Conservation (phyloP, 768 basidiomycete genomes). For the Suillus spraguei region DNA sequence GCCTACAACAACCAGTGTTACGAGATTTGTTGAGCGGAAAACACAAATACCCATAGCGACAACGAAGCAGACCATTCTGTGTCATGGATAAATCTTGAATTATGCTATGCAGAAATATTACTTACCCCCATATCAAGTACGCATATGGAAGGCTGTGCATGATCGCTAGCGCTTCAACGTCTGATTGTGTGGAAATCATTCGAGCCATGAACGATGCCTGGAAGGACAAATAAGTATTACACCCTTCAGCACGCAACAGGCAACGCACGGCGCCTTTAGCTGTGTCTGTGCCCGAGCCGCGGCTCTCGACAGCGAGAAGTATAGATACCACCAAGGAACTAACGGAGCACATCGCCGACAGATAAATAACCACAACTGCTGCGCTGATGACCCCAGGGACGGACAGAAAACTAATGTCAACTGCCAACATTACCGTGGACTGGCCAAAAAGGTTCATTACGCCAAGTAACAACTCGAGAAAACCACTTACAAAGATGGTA, state of each 20-base stretch:
- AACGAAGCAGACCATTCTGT: slow-evolving; percentile 16
- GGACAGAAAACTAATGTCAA: slow-evolving; percentile 54
- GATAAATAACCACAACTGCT: slow-evolving; percentile 33
- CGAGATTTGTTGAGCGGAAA: background rate
- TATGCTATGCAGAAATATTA: background rate
- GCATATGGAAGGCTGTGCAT: slow-evolving; percentile 36
- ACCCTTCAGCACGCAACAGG: background rate
- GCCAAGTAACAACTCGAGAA: background rate
- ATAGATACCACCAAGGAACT: slow-evolving; percentile 37
- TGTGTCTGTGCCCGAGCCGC: slow-evolving; percentile 25
- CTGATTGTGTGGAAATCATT: slow-evolving; percentile 17
- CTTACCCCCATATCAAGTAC: slow-evolving; percentile 32
- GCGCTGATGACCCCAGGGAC: slow-evolving; percentile 42
- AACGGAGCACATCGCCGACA: slow-evolving; percentile 39
- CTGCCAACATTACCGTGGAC: slow-evolving; percentile 52
- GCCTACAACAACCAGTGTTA: background rate
- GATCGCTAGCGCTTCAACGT: slow-evolving; percentile 32
- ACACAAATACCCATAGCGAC: slow-evolving; percentile 9
- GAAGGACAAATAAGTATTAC: background rate
- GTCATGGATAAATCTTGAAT: background rate
- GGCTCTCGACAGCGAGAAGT: slow-evolving; percentile 40
- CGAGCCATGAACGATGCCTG: slow-evolving; percentile 23
- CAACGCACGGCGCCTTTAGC: slow-evolving; percentile 33
- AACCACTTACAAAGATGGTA: slow-evolving; percentile 7
- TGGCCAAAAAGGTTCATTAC: slow-evolving; percentile 17